A percentile compares a stretch with the other conserved stretches of the same genome.
These are phyloP conservation scores for Cutaneotrichosporon dermatis DNA, from an alignment of 1,284 basidiomycete species.

Conservation along the genomic window DNA sequence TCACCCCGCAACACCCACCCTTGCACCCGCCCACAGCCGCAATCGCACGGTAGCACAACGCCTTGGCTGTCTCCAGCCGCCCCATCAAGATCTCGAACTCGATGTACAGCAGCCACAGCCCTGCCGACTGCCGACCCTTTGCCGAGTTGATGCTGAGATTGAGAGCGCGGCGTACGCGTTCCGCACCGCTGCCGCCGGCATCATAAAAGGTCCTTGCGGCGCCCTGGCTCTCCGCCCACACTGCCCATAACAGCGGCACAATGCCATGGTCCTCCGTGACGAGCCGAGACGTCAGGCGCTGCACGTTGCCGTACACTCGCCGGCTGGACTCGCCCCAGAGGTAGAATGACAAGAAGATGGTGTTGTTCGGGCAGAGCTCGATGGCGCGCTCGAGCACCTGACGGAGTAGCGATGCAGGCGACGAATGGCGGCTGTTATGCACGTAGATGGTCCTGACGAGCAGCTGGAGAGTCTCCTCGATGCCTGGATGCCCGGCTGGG, in stretches of 20 bases:
- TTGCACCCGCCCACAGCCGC: conserved; percentile 54
- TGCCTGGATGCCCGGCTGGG: conserved; percentile 26
- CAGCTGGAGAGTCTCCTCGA: conserved; percentile 45
- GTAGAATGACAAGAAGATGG: conserved; percentile 48
- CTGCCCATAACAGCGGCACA: conserved; percentile 38
- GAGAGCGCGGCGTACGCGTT: conserved; percentile 40
- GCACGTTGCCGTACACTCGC: conserved; percentile 48
- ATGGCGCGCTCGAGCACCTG: conserved; percentile 46
- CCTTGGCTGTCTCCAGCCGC: conserved; percentile 64
- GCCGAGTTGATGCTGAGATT: conserved; percentile 35
- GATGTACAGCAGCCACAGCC: conserved; percentile 71
- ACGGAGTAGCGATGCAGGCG: conserved; percentile 38
- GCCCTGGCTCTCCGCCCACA: conserved; percentile 42
- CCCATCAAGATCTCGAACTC: conserved; percentile 73
- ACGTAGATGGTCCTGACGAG: conserved; percentile 44
- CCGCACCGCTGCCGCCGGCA: conserved; percentile 34
- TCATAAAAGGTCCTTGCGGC: conserved; percentile 40
- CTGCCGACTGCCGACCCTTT: conserved; percentile 26
- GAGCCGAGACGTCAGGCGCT: conserved; percentile 33
- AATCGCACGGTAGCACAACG: conserved; percentile 71
- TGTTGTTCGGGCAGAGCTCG: conserved; percentile 49
- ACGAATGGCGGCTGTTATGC: conserved; percentile 32
- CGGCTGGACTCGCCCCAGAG: conserved; percentile 47
- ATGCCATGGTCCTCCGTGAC: conserved; percentile 25
- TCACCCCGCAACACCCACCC: no score